Evolutionary conservation across 805 yeast genomes (phyloP), one percentile per base, ranked within the genome.

Genomic region (Pachysolen tannophilus): DNA sequence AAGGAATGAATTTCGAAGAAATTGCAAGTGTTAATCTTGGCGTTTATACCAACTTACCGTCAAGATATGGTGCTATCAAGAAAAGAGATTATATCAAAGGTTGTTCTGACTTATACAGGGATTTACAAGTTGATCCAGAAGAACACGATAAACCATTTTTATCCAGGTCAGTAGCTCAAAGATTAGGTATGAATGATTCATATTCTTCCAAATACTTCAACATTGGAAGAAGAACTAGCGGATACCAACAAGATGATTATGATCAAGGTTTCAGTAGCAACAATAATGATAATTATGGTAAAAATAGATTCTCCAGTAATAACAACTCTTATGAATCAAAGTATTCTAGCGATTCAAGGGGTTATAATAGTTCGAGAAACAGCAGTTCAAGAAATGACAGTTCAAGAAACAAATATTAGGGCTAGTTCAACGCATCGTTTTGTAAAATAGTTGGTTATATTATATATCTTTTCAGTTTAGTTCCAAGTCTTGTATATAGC

Each of bases 1-100:
- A 42, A 28, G 42, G 60, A 17, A 48, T 63, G n/a, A 62, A 66
- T 11, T 53, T 48, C 40, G 51, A 59, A 42, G 58, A 59, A 44
- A 50, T 64, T 13, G 47, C 54, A 26, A 40, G 51, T 16, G 50
- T 49, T 20, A 52, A 50, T 27, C 26, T 43, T 31, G 41, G 40
- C 11, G 34, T 41, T 17, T 43, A 36, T 30, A 29, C 28, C 31
- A 35, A 29, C 15, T 32, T 43, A 34, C 41, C 45, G 5, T 32
- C 34, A 23, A 36, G 34, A 26, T 38, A 35, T 24, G 35, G 36
- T 14, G 32, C 35, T 8, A 32, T 37, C 20, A 20, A 26, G 20
- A 36, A 34, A 30, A 21, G 32, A 13, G 38, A 34, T 8, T 32
- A 29, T 27, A 26, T 32, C 20, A 32, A 25, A 31, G 44, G 38